Evolutionary conservation across 805 yeast genomes (phyloP).

Genomic region (Saccharomyces jurei): DNA sequence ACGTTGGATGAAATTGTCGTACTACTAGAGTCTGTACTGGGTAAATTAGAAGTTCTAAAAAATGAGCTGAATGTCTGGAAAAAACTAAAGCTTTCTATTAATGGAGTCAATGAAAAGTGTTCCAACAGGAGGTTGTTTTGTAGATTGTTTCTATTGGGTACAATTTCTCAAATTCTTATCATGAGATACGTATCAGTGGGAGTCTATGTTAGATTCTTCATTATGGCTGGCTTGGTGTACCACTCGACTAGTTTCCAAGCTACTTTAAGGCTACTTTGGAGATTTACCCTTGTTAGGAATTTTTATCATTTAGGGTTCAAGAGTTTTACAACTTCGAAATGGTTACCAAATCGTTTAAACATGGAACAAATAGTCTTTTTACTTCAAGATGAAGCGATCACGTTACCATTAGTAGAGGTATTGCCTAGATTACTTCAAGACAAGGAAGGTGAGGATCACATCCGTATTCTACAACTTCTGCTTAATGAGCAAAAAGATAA

Average conservation of each 20-base stretch:
- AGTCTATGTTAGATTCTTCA: slow-evolving; percentile 8
- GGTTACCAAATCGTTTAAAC: background rate
- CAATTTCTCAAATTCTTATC: slow-evolving; percentile 12
- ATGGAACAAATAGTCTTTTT: background rate
- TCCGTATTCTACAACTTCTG: background rate
- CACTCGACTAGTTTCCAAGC: slow-evolving; percentile 26
- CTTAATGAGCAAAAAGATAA: background rate
- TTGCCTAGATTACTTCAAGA: background rate
- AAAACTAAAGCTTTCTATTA: background rate
- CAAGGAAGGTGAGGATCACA: background rate
- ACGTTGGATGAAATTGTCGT: slow-evolving; percentile 27
- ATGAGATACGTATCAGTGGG: slow-evolving; percentile 8
- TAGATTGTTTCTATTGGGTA: background rate
- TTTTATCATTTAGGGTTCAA: slow-evolving; percentile 5
- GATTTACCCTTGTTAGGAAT: slow-evolving; percentile 16
- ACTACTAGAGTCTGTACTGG: slow-evolving; percentile 17
- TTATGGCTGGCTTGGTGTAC: slow-evolving; percentile 8
- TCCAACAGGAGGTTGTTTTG: background rate
- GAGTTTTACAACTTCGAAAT: background rate
- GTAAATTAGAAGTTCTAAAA: slow-evolving; percentile 19
- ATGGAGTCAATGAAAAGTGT: background rate
- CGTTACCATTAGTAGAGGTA: background rate
- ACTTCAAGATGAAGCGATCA: background rate
- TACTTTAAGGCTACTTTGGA: slow-evolving; percentile 23
- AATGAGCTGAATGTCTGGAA: slow-evolving; percentile 6